Evolutionary conservation across 164 flowering plant genomes (phyloP).

Genomic region (Nelumbo lutea): DNA sequence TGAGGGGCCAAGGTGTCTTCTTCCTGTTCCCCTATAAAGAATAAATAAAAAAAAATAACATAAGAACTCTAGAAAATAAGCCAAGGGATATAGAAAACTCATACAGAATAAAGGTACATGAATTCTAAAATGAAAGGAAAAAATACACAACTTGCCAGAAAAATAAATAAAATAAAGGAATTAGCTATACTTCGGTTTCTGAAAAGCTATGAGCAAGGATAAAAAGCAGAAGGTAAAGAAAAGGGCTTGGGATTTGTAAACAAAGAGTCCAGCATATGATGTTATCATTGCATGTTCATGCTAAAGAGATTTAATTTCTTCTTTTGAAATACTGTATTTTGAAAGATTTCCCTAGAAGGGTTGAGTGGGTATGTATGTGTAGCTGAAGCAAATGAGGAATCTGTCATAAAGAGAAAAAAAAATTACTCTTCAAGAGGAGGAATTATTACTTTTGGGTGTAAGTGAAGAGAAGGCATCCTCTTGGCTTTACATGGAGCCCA

Average conservation of each 20-base stretch:
- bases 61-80: not conserved
- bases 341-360: slow-evolving; percentile 1
- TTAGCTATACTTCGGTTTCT: too few relatives aligned
- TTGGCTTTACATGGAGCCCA: slow-evolving; percentile 11
- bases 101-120: too few relatives aligned
- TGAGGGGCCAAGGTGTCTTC: not conserved
- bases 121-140: too few relatives aligned
- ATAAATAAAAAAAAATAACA: slow-evolving; percentile 2
- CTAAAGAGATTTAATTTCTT: not conserved
- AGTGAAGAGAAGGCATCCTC: not conserved
- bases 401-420: slow-evolving; percentile 6
- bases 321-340: not conserved
- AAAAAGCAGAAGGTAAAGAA: not conserved
- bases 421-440: not conserved
- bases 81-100: too few relatives aligned
- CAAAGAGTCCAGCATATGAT: not conserved
- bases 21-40: not conserved
- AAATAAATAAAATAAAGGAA: too few relatives aligned
- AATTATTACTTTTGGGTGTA: slow-evolving; percentile 4
- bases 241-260: too few relatives aligned
- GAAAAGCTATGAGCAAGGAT: not conserved
- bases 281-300: not conserved
- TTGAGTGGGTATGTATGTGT: too few relatives aligned
- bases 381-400: not conserved
- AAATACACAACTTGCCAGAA: too few relatives aligned